Percentiles rank a stretch among this genome's conserved stretches.
Conservation (phyloP, 768 basidiomycete genomes). For the Psilocybe cubensis region DNA sequence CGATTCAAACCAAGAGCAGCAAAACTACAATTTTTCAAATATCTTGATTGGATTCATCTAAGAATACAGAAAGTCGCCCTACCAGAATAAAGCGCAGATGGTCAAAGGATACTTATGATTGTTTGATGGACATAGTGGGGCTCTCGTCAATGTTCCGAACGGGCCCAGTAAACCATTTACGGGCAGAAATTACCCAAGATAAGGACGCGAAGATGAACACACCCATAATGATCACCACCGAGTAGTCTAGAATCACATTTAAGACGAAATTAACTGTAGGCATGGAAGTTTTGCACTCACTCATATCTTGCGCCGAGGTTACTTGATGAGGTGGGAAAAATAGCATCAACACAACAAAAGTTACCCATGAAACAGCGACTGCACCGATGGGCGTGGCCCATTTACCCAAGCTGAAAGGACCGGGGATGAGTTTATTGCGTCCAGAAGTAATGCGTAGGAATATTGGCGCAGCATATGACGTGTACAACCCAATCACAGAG, state of each 20-base stretch:
- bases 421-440: conserved; percentile 56
- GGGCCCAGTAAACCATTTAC: conserved; percentile 73
- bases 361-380: conserved; percentile 68
- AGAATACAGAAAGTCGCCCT: background rate
- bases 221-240: conserved; percentile 64
- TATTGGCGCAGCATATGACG: conserved; percentile 69
- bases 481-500: conserved; percentile 73
- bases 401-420: conserved; percentile 62
- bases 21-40: too few species aligned
- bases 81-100: background rate
- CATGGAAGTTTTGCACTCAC: conserved; percentile 51
- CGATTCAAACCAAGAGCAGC: too few species aligned
- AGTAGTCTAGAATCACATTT: conserved; percentile 53
- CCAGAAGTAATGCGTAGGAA: conserved; percentile 75
- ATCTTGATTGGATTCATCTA: background rate
- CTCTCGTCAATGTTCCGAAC: conserved; percentile 49
- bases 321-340: conserved; percentile 54
- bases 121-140: background rate
- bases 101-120: background rate
- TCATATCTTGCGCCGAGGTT: conserved; percentile 52
- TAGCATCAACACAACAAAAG: conserved; percentile 61
- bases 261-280: conserved; percentile 1
- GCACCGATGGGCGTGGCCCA: conserved; percentile 64
- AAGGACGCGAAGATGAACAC: conserved; percentile 67
- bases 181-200: conserved; percentile 71